A percentile compares a stretch with the other conserved stretches of the same genome.
Evolutionary conservation across 1,284 basidiomycete species (phyloP).

Genomic region (Ceratobasidium sp.): DNA sequence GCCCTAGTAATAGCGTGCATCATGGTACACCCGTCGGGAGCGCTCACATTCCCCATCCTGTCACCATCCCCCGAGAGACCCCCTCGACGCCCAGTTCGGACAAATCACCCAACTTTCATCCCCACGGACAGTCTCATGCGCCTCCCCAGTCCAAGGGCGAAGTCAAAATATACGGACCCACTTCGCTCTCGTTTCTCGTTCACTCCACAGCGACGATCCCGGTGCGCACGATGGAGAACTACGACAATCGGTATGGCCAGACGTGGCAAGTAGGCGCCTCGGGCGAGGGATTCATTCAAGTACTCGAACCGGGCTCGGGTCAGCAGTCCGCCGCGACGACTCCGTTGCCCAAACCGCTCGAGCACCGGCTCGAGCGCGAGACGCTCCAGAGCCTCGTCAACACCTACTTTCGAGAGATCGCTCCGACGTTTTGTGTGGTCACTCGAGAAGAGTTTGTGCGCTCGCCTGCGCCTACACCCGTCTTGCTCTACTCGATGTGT

Average conservation of each 20-base stretch:
- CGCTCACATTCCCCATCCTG: background rate
- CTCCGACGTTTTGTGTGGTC: conserved; percentile 86
- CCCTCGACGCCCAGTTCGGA: conserved; percentile 18
- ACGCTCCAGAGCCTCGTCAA: conserved; percentile 86
- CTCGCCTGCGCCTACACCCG: conserved; percentile 70
- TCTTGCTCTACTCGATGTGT: conserved; percentile 92
- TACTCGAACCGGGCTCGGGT: conserved; percentile 64
- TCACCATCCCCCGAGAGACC: background rate
- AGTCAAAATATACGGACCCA: conserved; percentile 44
- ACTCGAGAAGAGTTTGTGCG: conserved; percentile 74
- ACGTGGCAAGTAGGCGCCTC: conserved; percentile 81
- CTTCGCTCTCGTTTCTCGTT: conserved; percentile 45
- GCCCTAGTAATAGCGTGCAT: conserved; percentile 1
- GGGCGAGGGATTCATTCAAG: conserved; percentile 88
- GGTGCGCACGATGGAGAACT: conserved; percentile 81
- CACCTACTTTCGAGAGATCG: conserved; percentile 86
- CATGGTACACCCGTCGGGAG: too few relatives aligned
- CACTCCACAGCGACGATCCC: conserved; percentile 78
- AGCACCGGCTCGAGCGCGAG: conserved; percentile 76
- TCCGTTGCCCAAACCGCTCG: conserved; percentile 65
- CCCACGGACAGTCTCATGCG: background rate
- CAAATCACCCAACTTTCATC: background rate
- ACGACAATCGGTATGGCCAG: conserved; percentile 85
- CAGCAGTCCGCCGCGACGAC: conserved; percentile 56
- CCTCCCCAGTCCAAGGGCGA: conserved; percentile 40